Evolutionary conservation across 2,329 filamentous ascomycete species (phyloP), one percentile per base, ranked within the genome.

Genomic region (Bisporella sp.): DNA sequence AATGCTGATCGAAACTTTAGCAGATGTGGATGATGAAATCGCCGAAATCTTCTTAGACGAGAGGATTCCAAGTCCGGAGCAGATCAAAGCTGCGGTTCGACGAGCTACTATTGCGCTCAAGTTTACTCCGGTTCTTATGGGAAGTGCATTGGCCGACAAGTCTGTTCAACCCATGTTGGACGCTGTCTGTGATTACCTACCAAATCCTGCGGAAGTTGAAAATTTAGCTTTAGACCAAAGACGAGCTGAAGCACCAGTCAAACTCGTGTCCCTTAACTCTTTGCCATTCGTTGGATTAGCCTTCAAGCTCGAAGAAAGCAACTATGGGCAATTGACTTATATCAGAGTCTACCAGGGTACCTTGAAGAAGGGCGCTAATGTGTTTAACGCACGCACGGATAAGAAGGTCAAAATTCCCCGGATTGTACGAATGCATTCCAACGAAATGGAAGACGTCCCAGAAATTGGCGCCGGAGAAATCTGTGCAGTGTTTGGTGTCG

Each of bases 231-330:
- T 99, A 50, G 92, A 99, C 69, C 85, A 84, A 66, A 81, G 84
- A 65, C 82, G 87, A 62, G 75, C 75, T 41, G 93, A 99, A 69
- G 80, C 84, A 45, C 78, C 83, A 2, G 91, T 96, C 53, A 87
- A 92, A 67, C 81, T 99, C 50, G 82, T 96, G 13, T 90, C 92
- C 1, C 96, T 97, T 74, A 93, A 95, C 71, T 86, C 88, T 28
- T 76, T 96, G 29, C 93, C 93, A 0, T 96, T 97, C 64, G 90
- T 96, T 50, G 93, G 93, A 46, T 77, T 99, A 56, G 93, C 93
- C 7, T 99, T 99, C 78, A 99, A 99, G 77, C 82, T 99, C 28
- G 93, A 99, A 76, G 93, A 99, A 72, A 95, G 92, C 72, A 96
- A 95, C 69, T 99, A 95, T 64, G 93, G 93, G 41, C 93, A 99